Percentiles rank a stretch among this genome's conserved stretches.
Conservation (phyloP, 495 filamentous ascomycete genomes). For the Podospora pseudocomata region DNA sequence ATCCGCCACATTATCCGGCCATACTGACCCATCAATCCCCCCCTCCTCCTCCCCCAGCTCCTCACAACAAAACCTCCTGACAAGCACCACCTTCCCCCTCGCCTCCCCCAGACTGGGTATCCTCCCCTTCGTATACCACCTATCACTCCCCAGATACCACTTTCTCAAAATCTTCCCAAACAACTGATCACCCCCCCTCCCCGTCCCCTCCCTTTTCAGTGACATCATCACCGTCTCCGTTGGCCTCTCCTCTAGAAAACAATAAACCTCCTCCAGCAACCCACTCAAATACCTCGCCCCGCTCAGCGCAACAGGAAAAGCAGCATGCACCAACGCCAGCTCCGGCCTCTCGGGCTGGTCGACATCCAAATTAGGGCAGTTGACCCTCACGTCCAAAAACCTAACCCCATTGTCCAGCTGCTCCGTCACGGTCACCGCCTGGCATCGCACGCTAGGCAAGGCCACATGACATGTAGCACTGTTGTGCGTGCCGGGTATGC, state of each 20-base stretch:
- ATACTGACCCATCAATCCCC: constrained; percentile 76
- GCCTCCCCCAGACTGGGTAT: constrained; percentile 79
- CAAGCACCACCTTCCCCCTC: constrained; percentile 77
- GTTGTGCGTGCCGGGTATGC: constrained; percentile 96
- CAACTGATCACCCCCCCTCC: constrained; percentile 72
- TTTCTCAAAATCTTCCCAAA: constrained; percentile 63
- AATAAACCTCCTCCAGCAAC: constrained; percentile 62
- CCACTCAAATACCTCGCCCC: constrained; percentile 66
- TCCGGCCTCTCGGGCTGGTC: constrained; percentile 40
- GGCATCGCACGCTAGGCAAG: constrained; percentile 89
- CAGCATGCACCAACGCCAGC: constrained; percentile 51
- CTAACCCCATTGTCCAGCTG: constrained; percentile 90
- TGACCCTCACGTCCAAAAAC: constrained; percentile 85
- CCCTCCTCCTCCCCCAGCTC: constrained; percentile 61
- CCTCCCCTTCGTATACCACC: constrained; percentile 76
- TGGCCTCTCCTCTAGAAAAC: constrained; percentile 74
- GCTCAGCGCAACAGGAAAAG: constrained; percentile 46
- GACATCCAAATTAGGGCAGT: constrained; percentile 28
- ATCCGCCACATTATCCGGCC: constrained; percentile 87
- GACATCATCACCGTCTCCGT: constrained; percentile 81
- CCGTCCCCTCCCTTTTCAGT: constrained; percentile 85
- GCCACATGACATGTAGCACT: constrained; percentile 77
- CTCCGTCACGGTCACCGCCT: constrained; percentile 67
- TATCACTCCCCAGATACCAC: constrained; percentile 71
- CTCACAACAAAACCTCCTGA: constrained; percentile 72